Evolutionary conservation across 2,329 filamentous ascomycete species (phyloP).

Genomic region (Xylaria sp.): DNA sequence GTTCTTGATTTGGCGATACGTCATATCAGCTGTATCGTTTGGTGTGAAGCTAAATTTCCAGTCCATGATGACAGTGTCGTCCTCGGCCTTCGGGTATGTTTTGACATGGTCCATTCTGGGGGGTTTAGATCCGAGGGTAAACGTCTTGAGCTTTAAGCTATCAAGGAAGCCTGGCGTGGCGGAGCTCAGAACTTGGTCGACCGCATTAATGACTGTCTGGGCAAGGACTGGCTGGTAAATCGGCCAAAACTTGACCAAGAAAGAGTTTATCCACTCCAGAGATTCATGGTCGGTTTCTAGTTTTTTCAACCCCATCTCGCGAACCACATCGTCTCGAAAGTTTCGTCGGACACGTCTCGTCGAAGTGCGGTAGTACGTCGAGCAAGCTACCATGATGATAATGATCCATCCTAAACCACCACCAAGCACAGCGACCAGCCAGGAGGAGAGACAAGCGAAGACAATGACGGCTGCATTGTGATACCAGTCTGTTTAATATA

Average conservation of each 20-base stretch:
- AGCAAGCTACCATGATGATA: conserved; percentile 88
- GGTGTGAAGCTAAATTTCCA: conserved; percentile 99
- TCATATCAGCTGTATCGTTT: conserved; percentile 92
- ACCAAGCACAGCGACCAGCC: conserved; percentile 86
- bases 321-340: conserved; percentile 90
- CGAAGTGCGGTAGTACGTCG: conserved; percentile 96
- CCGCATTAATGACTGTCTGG: conserved; percentile 88
- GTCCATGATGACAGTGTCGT: conserved; percentile 97
- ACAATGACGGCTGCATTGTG: conserved; percentile 94
- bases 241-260: conserved; percentile 98
- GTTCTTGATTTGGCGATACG: conserved; percentile 84
- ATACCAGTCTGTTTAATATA: conserved; percentile 78
- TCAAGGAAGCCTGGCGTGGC: conserved; percentile 92
- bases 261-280: conserved; percentile 99
- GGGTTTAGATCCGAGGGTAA: conserved; percentile 92
- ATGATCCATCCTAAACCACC: conserved; percentile 94
- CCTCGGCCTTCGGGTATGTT: conserved; percentile 93
- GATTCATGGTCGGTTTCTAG: conserved; percentile 91
- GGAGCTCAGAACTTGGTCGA: conserved; percentile 94
- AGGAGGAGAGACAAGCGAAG: conserved; percentile 89
- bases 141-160: conserved; percentile 90
- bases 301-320: conserved; percentile 84
- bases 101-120: conserved; percentile 97
- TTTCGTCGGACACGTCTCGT: conserved; percentile 92
- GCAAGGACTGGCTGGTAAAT: conserved; percentile 96